phyloP scores from a whole-genome alignment of 2,329 filamentous ascomycete species.

The Colletotrichum shisoi region DNA sequence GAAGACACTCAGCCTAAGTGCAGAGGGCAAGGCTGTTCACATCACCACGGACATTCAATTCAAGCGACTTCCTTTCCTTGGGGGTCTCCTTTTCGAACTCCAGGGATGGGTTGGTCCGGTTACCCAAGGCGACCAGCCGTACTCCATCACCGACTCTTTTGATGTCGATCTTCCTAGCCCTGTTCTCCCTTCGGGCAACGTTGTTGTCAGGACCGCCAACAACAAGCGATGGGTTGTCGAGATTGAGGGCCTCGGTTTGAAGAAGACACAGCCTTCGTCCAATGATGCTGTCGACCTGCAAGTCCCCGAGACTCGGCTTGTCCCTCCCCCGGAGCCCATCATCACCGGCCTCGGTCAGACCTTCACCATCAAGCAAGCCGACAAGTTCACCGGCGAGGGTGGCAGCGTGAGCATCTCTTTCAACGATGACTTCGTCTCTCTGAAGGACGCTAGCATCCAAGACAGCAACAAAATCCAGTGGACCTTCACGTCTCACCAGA shows the following conservation, averaged over 20 bases:
- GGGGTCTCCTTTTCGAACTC: background rate
- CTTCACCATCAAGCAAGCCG: background rate
- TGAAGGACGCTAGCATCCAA: background rate
- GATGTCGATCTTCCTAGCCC: background rate
- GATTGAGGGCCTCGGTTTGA: background rate
- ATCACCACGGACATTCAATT: too few species aligned
- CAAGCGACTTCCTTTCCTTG: background rate
- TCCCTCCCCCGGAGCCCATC: conserved; percentile 8
- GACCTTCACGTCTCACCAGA: background rate
- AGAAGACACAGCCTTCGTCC: background rate
- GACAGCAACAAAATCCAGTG: background rate
- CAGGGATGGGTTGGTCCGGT: background rate
- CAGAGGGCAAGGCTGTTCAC: too few species aligned
- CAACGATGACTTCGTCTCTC: background rate
- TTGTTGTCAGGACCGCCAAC: background rate
- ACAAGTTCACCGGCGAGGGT: background rate
- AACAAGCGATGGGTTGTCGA: background rate
- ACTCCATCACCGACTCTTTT: background rate
- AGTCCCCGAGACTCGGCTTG: background rate
- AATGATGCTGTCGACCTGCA: background rate
- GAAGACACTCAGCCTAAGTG: too few species aligned
- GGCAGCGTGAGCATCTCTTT: conserved; percentile 6
- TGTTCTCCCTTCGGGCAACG: background rate
- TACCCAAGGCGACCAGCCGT: background rate
- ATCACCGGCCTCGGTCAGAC: background rate